phyloP scores from a whole-genome alignment of 2,329 filamentous ascomycete genomes.

The Hypoxylon sp. region DNA sequence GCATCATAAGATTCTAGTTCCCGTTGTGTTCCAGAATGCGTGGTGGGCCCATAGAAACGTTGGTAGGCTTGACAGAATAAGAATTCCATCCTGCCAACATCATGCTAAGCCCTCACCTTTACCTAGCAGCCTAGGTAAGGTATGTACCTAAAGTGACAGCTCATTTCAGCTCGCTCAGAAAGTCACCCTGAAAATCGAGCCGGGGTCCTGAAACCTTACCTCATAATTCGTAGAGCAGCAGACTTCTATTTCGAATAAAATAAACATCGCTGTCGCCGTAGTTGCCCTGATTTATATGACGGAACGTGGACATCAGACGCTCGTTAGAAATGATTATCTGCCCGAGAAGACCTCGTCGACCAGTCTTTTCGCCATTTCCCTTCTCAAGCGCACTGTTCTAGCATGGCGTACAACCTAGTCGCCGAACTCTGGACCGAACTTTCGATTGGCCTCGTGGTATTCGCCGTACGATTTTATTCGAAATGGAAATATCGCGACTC shows the following conservation, averaged over 20 bases:
- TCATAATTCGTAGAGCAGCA: neutral
- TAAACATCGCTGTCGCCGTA: neutral
- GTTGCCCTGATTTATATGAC: neutral
- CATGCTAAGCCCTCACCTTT: neutral
- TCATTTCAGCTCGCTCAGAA: neutral
- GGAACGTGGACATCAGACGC: neutral
- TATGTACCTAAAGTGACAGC: neutral
- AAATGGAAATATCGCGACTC: neutral
- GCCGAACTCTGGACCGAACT: neutral
- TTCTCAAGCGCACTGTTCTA: neutral
- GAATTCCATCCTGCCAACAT: neutral
- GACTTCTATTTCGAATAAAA: neutral
- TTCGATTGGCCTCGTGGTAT: neutral
- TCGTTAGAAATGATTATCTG: neutral
- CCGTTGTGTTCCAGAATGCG: neutral
- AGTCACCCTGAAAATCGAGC: constrained; percentile 5
- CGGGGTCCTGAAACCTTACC: neutral
- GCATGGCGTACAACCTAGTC: neutral
- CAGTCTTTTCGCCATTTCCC: neutral
- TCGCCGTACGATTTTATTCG: neutral
- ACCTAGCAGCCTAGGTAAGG: too few relatives aligned
- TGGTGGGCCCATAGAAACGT: neutral
- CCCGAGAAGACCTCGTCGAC: neutral
- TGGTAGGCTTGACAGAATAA: neutral
- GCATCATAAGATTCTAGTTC: neutral